Conservation (phyloP, 768 basidiomycete species). For the Leccinum fibrillosum region DNA sequence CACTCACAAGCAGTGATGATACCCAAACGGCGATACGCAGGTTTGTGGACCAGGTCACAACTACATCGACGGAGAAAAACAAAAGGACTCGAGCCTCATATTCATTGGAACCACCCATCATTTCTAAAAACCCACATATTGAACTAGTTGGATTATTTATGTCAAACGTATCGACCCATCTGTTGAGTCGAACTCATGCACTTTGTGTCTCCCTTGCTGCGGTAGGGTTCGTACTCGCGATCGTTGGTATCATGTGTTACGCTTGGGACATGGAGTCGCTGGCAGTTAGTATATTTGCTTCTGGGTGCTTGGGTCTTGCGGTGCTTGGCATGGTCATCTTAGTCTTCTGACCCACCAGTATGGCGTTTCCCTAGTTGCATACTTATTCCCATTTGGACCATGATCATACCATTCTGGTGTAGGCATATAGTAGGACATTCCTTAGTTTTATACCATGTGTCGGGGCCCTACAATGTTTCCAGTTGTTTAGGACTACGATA, state of each 20-base stretch:
- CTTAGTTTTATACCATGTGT: neutral
- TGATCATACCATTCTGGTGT: neutral
- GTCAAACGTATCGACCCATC: conserved; percentile 36
- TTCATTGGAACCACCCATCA: conserved; percentile 30
- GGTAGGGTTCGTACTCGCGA: conserved; percentile 48
- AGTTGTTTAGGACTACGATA: neutral
- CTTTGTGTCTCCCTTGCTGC: conserved; percentile 47
- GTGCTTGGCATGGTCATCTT: conserved; percentile 21
- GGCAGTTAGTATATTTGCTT: conserved; percentile 45
- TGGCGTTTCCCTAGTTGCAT: neutral
- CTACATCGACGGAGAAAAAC: neutral
- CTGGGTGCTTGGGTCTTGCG: conserved; percentile 36
- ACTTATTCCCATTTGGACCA: neutral
- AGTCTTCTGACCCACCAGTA: conserved; percentile 5
- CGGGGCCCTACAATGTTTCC: neutral
- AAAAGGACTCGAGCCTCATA: neutral
- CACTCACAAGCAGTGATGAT: neutral
- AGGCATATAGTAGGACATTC: neutral
- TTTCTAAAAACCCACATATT: conserved; percentile 46
- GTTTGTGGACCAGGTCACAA: neutral
- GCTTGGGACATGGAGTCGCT: conserved; percentile 47
- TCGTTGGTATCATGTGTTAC: conserved; percentile 49
- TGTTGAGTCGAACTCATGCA: conserved; percentile 48
- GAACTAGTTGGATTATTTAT: conserved; percentile 50
- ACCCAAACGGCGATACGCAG: neutral